Evolutionary conservation across 1,284 basidiomycete genomes (phyloP), one percentile per base, ranked within the genome.

Genomic region (Xerocomus minutiporus): DNA sequence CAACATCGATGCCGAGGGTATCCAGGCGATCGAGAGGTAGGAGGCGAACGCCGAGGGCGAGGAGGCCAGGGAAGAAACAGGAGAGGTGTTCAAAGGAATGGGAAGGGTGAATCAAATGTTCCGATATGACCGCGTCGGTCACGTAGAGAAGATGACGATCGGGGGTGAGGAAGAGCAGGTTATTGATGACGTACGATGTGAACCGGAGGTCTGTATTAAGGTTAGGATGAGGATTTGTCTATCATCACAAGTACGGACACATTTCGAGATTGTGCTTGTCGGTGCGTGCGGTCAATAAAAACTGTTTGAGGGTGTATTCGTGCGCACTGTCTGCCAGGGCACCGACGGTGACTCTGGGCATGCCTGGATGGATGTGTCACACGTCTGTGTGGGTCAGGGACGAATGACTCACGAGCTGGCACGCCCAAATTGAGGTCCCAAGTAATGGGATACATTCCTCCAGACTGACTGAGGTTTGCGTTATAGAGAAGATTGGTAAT

Each of bases 271-370:
- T 80, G 42, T 68, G 70, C 57, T 73, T 76, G 61, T 89, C 84
- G 9, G 78, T 78, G 55, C 78, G 75, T 12, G 74, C 81, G 5
- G 83, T 84, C 35, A 87, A 70, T 11, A 89, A 68, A 63, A 81
- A 86, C 54, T 86, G 81, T 60, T 90, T 90, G 20, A 90, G 74
- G 12, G 88, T 75, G 57, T 90, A 90, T 66, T 90, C 88, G 57
- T 89, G 83, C 0, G 77, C 80, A 57, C 86, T 88, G 58, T 90
- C 86, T 1, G 83, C 83, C 45, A 72, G 73, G 1, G 76, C 80
- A 11, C 86, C 86, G 11, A 84, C 78, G 1, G 83, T 80, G 23
- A 84, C 59, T 20, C 39, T 59, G 71, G 74, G 25, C 61, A 76
- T 81, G 17, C 1, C 20, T 34, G n/a, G 3, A 1, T 17, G 40